Percentiles rank a stretch among this genome's conserved stretches.
Conservation (phyloP, 805 yeast species). For the Candida fluviatilis region DNA sequence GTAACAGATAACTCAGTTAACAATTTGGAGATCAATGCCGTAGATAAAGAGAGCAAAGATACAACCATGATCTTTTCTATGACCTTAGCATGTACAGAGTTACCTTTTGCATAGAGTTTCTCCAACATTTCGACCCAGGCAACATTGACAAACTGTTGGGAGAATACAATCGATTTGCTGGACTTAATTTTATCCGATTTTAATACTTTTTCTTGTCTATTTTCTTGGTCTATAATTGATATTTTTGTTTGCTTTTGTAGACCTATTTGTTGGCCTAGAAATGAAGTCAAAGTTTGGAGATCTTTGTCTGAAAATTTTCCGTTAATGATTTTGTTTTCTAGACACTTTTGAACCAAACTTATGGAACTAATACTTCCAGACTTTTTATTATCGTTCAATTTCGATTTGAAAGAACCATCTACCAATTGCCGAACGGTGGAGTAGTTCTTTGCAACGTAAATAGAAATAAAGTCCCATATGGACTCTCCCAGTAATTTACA, state of each 20-base stretch:
- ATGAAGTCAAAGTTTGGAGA: slow-evolving; percentile 38
- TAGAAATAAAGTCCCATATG: slow-evolving; percentile 59
- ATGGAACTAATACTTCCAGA: slow-evolving; percentile 47
- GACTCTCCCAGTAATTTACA: slow-evolving; percentile 56
- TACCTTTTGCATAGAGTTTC: slow-evolving; percentile 52
- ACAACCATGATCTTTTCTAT: slow-evolving; percentile 50
- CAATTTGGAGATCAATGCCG: slow-evolving; percentile 38
- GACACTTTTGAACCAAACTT: slow-evolving; percentile 46
- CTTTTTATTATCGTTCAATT: slow-evolving; percentile 43
- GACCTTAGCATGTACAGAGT: slow-evolving; percentile 43
- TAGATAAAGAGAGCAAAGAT: slow-evolving; percentile 47
- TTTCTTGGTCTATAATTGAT: slow-evolving; percentile 13
- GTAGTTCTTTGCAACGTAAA: slow-evolving; percentile 46
- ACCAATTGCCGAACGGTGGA: slow-evolving; percentile 47
- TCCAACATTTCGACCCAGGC: slow-evolving; percentile 62
- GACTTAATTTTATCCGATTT: slow-evolving; percentile 19
- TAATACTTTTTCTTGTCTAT: neutral
- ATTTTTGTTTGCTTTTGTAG: slow-evolving; percentile 20
- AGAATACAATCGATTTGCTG: slow-evolving; percentile 33
- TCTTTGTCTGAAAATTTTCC: slow-evolving; percentile 46
- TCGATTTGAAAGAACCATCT: slow-evolving; percentile 50
- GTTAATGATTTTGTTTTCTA: slow-evolving; percentile 44
- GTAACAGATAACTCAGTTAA: slow-evolving; percentile 41
- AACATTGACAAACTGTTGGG: slow-evolving; percentile 49
- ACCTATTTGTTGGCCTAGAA: slow-evolving; percentile 42